phyloP scores from a whole-genome alignment of 2,329 filamentous ascomycete species.

The Teratosphaeria viscida region DNA sequence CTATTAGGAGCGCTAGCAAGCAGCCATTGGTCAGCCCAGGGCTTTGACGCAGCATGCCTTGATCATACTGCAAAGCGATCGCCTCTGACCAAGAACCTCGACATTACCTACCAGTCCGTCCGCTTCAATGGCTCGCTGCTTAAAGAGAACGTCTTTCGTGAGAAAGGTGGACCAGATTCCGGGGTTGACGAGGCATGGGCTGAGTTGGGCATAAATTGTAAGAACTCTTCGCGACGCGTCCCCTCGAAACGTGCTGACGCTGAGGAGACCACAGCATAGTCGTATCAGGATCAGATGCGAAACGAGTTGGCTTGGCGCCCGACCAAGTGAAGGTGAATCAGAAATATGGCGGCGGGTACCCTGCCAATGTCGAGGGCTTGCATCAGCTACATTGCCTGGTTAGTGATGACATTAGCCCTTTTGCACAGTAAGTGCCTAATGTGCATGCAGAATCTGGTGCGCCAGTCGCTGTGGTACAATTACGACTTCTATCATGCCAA shows the following conservation, averaged over 20 bases:
- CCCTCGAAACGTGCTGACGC: neutral
- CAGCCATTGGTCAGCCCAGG: neutral
- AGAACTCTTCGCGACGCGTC: neutral
- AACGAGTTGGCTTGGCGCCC: constrained; percentile 38
- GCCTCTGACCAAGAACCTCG: neutral
- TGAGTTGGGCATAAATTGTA: neutral
- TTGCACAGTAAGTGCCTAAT: neutral
- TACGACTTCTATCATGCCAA: constrained; percentile 45
- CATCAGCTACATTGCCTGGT: constrained; percentile 48
- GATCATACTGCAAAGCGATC: neutral
- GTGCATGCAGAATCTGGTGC: constrained; percentile 43
- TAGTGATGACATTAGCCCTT: neutral
- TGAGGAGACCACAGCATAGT: constrained; percentile 27
- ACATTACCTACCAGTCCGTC: neutral
- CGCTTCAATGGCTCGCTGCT: neutral
- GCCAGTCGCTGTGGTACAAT: constrained; percentile 50
- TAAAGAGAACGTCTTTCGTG: neutral
- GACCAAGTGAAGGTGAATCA: constrained; percentile 47
- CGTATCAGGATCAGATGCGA: constrained; percentile 41
- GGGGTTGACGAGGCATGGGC: neutral
- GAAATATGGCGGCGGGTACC: constrained; percentile 49
- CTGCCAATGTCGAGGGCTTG: constrained; percentile 48
- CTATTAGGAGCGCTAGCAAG: neutral
- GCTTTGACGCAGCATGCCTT: neutral
- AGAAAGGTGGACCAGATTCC: neutral